These are phyloP conservation scores for Stemphylium vesicarium DNA, from an alignment of 2,329 filamentous ascomycete genomes.

Conservation along the genomic window DNA sequence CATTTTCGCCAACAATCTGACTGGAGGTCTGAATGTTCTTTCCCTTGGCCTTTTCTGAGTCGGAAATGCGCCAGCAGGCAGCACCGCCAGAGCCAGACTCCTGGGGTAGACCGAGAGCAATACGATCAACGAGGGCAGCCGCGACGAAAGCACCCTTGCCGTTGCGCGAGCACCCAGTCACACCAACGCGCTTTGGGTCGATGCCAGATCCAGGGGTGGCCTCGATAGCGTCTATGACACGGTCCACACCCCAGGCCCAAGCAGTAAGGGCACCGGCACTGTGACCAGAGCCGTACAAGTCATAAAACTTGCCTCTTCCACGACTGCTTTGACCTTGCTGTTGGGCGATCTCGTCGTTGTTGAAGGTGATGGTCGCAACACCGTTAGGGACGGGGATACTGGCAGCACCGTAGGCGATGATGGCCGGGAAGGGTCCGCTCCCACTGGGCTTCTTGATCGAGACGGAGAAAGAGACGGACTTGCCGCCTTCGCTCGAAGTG, in stretches of 20 bases:
- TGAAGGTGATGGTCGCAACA: constrained; percentile 65
- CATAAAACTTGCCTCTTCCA: constrained; percentile 65
- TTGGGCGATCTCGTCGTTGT: constrained; percentile 63
- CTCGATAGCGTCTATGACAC: constrained; percentile 66
- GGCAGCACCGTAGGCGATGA: constrained; percentile 63
- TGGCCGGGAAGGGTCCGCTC: constrained; percentile 60
- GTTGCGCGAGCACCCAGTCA: constrained; percentile 69
- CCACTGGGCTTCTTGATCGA: constrained; percentile 50
- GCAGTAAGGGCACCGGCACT: constrained; percentile 65
- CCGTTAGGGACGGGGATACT: constrained; percentile 62
- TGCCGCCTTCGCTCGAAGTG: constrained; percentile 42
- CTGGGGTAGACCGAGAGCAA: constrained; percentile 67
- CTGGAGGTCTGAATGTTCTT: constrained; percentile 66
- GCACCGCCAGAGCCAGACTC: constrained; percentile 68
- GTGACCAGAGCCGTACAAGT: constrained; percentile 62
- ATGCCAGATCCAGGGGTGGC: constrained; percentile 55
- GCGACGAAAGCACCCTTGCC: constrained; percentile 69
- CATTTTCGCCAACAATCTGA: constrained; percentile 66
- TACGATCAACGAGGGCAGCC: constrained; percentile 64
- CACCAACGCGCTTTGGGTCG: constrained; percentile 53
- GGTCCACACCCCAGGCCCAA: constrained; percentile 69
- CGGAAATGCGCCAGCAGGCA: constrained; percentile 63
- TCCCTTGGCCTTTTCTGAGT: constrained; percentile 57
- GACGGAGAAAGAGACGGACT: constrained; percentile 47
- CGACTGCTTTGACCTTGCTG: constrained; percentile 56